phyloP scores from a whole-genome alignment of 129 eudicot species.

The Chrysanthemum seticuspe region DNA sequence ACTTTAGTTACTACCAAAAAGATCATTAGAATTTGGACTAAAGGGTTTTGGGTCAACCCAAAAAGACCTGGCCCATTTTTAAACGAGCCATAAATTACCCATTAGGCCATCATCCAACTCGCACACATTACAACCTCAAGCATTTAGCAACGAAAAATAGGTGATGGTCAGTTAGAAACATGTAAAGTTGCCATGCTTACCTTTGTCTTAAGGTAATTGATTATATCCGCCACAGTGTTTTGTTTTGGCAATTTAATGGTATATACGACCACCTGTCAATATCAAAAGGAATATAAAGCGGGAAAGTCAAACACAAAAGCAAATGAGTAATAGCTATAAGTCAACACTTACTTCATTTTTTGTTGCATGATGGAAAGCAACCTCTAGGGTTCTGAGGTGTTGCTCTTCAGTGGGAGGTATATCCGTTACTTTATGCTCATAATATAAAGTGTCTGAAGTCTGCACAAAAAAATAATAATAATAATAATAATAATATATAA shows the following conservation, averaged over 20 bases:
- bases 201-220: conserved; percentile 62
- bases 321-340: background rate
- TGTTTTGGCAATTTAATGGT: conserved; percentile 80
- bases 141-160: no score
- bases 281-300: conserved; percentile 4
- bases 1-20: no score
- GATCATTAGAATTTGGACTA: no score
- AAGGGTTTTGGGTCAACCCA: no score
- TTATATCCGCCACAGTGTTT: conserved; percentile 80
- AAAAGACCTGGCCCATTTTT: no score
- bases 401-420: conserved; percentile 90
- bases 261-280: conserved; percentile 62
- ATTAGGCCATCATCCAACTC: no score
- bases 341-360: conserved; percentile 69
- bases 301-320: background rate
- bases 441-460: conserved; percentile 82
- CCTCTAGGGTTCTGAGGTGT: conserved; percentile 79
- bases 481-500: conserved; percentile 3
- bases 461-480: conserved; percentile 29
- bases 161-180: no score
- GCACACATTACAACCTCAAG: no score
- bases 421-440: conserved; percentile 65
- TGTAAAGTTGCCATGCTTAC: no score
- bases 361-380: conserved; percentile 80
- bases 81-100: no score